Evolutionary conservation across 306 rosid species (phyloP), one percentile per base, ranked within the genome.

Genomic region (Albizia julibrissin): DNA sequence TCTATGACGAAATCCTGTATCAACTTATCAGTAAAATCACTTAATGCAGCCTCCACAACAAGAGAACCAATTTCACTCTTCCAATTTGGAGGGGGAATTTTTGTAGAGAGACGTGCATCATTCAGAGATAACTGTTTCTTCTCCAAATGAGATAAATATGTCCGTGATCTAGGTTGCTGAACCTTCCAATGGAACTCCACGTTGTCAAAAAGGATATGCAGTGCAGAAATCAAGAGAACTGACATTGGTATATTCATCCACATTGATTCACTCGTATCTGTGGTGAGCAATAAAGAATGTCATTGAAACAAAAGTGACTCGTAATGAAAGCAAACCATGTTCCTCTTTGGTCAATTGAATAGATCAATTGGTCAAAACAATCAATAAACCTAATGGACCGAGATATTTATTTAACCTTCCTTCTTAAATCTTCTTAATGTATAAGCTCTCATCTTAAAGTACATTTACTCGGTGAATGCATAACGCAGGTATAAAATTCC

Each of bases 181-280:
- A 82, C 90, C 91, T 96, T 96, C 93, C 94, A 86, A 13, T 80
- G 89, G 77, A 96, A 93, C 47, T 96, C 98, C 81, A 92, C 90
- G 27, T 87, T 90, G 49, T 85, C 91, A 43, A 94, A 80, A 67
- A 96, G 83, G 86, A 91, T 78, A 9, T 94, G 94, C 62, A 96
- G 29, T n/a, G 85, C 94, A 73, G 80, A 88, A 77, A 90, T 93
- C 42, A 96, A 82, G 49, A 96, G 86, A 87, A 96, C 82, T 18
- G 99, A 82, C 83, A 91, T 82, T 2, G 99, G 99, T 24, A 94
- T 47, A 85, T 96, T 96, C 97, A 93, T 89, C 98, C 97, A 93
- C 97, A 92, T 92, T 29, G 99, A 93, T 82, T 91, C 92, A 87
- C 98, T 96, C 31, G 99, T 92, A 89, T 93, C 99, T 96, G 90